A percentile compares a stretch with the other conserved stretches of the same genome.
phyloP scores from a whole-genome alignment of 2,329 filamentous ascomycete species.

The Dothiorella sarmentorum region DNA sequence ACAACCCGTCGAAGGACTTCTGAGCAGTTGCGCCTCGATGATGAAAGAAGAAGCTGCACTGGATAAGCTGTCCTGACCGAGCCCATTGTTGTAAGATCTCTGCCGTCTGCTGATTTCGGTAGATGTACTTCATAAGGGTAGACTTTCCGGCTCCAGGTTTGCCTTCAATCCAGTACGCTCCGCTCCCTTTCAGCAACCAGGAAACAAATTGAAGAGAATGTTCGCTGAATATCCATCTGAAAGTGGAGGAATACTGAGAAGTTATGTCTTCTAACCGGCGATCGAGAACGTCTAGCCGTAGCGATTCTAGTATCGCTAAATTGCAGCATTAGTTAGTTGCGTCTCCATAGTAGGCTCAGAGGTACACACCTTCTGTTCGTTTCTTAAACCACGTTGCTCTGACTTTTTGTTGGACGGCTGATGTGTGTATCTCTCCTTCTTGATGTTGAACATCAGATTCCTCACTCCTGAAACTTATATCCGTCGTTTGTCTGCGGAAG shows the following conservation, averaged over 20 bases:
- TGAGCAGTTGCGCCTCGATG: conserved; percentile 39
- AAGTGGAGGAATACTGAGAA: background rate
- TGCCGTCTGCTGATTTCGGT: conserved; percentile 22
- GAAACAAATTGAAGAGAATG: background rate
- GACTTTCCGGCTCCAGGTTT: conserved; percentile 49
- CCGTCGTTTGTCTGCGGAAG: too few relatives aligned
- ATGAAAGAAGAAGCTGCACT: conserved; percentile 44
- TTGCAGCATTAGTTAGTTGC: too few relatives aligned
- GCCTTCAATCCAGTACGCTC: conserved; percentile 36
- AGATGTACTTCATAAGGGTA: conserved; percentile 37
- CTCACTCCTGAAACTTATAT: too few relatives aligned
- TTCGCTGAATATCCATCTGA: background rate
- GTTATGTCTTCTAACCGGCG: background rate
- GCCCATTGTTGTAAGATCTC: conserved; percentile 37
- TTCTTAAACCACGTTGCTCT: too few relatives aligned
- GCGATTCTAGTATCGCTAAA: background rate
- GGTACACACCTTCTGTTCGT: too few relatives aligned
- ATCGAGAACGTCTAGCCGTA: background rate
- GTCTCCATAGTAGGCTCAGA: too few relatives aligned
- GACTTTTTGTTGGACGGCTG: too few relatives aligned
- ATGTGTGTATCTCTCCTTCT: too few relatives aligned
- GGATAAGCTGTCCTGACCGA: conserved; percentile 24
- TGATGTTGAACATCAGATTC: too few relatives aligned
- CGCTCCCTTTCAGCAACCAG: background rate
- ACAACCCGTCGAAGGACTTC: conserved; percentile 41